Percentiles rank a stretch among this genome's conserved stretches.
phyloP scores from a whole-genome alignment of 2,329 filamentous ascomycete species.

The Colletotrichum eleusines region DNA sequence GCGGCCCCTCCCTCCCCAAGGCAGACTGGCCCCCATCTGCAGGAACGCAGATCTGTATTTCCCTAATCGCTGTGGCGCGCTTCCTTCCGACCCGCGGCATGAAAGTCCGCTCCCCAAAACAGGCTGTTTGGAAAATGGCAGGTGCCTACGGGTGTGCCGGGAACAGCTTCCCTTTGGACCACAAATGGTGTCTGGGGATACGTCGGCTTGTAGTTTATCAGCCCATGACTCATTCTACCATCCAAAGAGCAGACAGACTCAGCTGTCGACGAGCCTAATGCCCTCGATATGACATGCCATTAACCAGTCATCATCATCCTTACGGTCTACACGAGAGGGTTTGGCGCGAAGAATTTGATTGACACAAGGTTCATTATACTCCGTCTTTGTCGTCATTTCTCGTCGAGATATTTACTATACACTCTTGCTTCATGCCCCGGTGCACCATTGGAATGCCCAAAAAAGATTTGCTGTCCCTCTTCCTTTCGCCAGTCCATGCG shows the following conservation, averaged over 20 bases:
- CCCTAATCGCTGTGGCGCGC: background rate
- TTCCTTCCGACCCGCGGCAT: background rate
- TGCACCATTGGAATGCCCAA: slow-evolving; percentile 24
- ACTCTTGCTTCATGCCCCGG: slow-evolving; percentile 36
- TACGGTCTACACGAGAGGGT: background rate
- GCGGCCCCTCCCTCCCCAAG: too few species aligned
- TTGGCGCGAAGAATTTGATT: background rate
- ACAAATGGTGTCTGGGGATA: background rate
- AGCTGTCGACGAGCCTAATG: background rate
- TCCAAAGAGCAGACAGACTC: background rate
- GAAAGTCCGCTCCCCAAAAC: background rate
- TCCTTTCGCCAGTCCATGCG: slow-evolving; percentile 38
- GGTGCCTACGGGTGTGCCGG: background rate
- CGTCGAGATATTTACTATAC: slow-evolving; percentile 39
- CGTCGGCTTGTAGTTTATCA: background rate
- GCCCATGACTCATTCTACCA: background rate
- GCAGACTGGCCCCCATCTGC: background rate
- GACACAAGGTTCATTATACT: slow-evolving; percentile 23
- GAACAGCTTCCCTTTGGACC: background rate
- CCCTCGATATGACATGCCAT: background rate
- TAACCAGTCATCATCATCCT: background rate
- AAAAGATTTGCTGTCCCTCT: slow-evolving; percentile 19
- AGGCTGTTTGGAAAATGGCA: background rate
- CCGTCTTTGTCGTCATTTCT: slow-evolving; percentile 35
- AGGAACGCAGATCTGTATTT: slow-evolving; percentile 13